Evolutionary conservation across 2,329 filamentous ascomycete species (phyloP), one percentile per base, ranked within the genome.

Genomic region (Alternaria rosae): DNA sequence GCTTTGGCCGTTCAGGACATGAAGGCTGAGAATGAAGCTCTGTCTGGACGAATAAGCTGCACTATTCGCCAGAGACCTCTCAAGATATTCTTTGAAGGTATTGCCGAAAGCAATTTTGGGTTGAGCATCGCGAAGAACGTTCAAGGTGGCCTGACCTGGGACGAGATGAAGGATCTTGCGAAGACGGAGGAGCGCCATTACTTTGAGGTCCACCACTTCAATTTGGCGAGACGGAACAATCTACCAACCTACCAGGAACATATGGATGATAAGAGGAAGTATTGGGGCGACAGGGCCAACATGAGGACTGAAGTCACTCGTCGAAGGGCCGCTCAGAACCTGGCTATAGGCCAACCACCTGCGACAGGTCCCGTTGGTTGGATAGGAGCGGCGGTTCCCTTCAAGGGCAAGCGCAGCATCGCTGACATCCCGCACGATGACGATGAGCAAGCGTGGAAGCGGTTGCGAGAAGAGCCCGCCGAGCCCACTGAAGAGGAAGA

Each of bases 131-230:
- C 23, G 21, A 41, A 6, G 8, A 20, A 50, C 20, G 12, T 32
- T 6, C 9, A 32, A 9, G 53, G 53, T 11, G 30, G 28, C 42
- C 30, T 56, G 42, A 23, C 42, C n/a, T 41, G 54, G 54, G 43
- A 48, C 8, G 54, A 56, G 2, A 56, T 41, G 54, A 45, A 32
- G 8, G 28, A 41, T 5, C 21, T 56, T 6, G 54, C 21, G 7
- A 35, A 15, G 42, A 11, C 10, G 7, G 15, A 56, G 11, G 54
- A 56, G 54, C 41, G 28, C n/a, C 17, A 15, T 3, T 56, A 6
- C 54, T 48, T 45, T 6, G 13, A 54, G 32, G 6, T 15, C 13
- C 13, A 32, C 30, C 13, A 11, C 30, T 6, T 4, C 13, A 5
- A 35, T 9, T 1, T 13, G 13, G 15, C 32, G 6, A 35, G 32